A percentile compares a stretch with the other conserved stretches of the same genome.
Evolutionary conservation across 768 basidiomycete genomes (phyloP).

Genomic region (Russula dissimulans): DNA sequence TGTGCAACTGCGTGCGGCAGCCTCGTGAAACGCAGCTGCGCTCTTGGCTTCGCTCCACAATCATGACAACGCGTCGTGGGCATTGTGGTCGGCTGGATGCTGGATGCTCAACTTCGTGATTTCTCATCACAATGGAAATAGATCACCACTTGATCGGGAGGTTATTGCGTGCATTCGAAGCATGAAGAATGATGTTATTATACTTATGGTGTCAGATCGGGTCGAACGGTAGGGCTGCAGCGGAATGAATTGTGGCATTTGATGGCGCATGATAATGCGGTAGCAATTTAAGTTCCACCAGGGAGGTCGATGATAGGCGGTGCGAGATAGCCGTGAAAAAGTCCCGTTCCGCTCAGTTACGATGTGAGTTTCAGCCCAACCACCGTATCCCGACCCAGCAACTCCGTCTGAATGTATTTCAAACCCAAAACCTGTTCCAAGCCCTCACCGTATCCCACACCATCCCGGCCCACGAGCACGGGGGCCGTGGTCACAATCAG

Average conservation of each 20-base stretch:
- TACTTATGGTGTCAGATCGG: neutral
- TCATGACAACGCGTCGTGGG: neutral
- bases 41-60: neutral
- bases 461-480: conserved; percentile 64
- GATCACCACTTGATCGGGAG: neutral
- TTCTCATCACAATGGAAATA: neutral
- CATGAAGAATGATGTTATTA: neutral
- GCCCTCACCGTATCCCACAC: conserved; percentile 46
- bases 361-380: conserved; percentile 20
- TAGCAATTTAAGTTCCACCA: neutral
- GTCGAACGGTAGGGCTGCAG: neutral
- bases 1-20: neutral
- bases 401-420: conserved; percentile 23
- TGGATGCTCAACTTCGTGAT: neutral
- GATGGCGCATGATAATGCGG: neutral
- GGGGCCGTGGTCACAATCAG: conserved; percentile 86
- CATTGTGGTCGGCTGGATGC: neutral
- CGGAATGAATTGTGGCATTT: neutral
- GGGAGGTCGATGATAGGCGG: neutral
- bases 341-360: neutral
- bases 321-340: neutral
- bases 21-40: neutral
- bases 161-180: neutral
- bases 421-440: conserved; percentile 21
- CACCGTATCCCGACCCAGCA: conserved; percentile 26